Evolutionary conservation across 768 basidiomycete species (phyloP).

Genomic region (Pleurotus tuber-regium): DNA sequence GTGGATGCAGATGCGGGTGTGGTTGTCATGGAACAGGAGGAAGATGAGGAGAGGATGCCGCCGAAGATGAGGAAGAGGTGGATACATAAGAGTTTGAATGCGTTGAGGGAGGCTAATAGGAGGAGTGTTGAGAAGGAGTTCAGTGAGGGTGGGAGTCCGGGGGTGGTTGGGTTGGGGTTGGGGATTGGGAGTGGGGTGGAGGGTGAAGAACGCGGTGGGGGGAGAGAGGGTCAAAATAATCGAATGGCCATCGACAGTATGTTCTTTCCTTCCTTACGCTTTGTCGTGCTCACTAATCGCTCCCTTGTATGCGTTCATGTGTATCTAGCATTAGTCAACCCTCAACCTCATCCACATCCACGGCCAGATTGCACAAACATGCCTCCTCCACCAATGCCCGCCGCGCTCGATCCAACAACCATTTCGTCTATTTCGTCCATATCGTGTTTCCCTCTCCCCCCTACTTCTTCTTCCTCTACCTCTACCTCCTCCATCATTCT

Average conservation of each 20-base stretch:
- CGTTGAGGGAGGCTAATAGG: constrained; percentile 17
- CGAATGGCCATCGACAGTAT: constrained; percentile 1
- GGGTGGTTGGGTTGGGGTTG: constrained; percentile 16
- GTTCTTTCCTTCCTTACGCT: neutral
- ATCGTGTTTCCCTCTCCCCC: no score
- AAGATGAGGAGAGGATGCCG: constrained; percentile 44
- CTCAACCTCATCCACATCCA: constrained; percentile 1
- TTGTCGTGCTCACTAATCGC: constrained; percentile 17
- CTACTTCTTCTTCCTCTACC: constrained; percentile 25
- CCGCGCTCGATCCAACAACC: constrained; percentile 38
- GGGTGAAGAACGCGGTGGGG: no score
- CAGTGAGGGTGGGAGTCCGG: constrained; percentile 1
- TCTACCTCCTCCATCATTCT: constrained; percentile 13
- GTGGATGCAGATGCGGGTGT: constrained; percentile 14
- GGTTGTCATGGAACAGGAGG: constrained; percentile 23
- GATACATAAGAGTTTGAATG: constrained; percentile 31
- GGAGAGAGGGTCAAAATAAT: no score
- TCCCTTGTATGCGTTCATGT: no score
- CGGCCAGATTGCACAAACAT: constrained; percentile 19
- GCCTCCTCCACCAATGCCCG: constrained; percentile 54
- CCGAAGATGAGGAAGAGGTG: constrained; percentile 62
- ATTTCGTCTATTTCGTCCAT: constrained; percentile 14
- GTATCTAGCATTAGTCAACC: neutral
- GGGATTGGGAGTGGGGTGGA: no score
- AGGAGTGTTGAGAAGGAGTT: no score